Evolutionary conservation across 2,329 filamentous ascomycete genomes (phyloP).

Genomic region (Laburnicola sp.): DNA sequence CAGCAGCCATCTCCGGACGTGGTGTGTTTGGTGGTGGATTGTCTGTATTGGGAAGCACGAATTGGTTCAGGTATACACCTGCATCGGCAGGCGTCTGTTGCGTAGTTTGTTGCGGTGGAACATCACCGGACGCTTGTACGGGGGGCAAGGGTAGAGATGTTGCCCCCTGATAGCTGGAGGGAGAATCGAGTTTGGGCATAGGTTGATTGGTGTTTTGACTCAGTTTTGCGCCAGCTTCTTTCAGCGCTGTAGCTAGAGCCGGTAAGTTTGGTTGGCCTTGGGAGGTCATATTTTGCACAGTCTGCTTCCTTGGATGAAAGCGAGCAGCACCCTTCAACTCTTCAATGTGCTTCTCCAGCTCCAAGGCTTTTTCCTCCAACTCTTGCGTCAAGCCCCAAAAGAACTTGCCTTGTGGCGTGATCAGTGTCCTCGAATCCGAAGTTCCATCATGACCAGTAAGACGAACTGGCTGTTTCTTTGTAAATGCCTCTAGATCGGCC

Average conservation of each 20-base stretch:
- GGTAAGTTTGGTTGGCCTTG: conserved; percentile 35
- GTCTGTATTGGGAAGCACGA: conserved; percentile 42
- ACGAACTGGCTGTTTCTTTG: conserved; percentile 59
- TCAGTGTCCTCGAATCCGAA: conserved; percentile 62
- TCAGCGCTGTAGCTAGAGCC: conserved; percentile 41
- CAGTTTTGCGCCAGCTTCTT: conserved; percentile 42
- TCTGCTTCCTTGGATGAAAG: conserved; percentile 36
- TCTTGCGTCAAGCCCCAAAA: conserved; percentile 70
- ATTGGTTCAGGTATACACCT: conserved; percentile 41
- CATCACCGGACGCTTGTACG: conserved; percentile 25
- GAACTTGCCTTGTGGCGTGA: conserved; percentile 76
- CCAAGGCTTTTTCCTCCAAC: conserved; percentile 71
- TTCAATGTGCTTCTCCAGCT: conserved; percentile 61
- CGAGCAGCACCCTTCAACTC: conserved; percentile 31
- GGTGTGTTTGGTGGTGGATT: conserved; percentile 38
- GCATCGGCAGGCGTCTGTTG: conserved; percentile 41
- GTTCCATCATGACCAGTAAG: conserved; percentile 49
- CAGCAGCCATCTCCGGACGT: conserved; percentile 40
- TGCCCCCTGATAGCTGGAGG: conserved; percentile 25
- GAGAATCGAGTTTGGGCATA: conserved; percentile 31
- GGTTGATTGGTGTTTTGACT: conserved; percentile 29
- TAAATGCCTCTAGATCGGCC: conserved; percentile 51
- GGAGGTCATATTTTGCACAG: conserved; percentile 14
- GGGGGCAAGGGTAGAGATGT: conserved; percentile 29
- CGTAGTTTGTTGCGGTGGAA: conserved; percentile 18